These are phyloP conservation scores for Zasmidium angulare DNA, from an alignment of 2,329 filamentous ascomycete species.

Conservation along the genomic window DNA sequence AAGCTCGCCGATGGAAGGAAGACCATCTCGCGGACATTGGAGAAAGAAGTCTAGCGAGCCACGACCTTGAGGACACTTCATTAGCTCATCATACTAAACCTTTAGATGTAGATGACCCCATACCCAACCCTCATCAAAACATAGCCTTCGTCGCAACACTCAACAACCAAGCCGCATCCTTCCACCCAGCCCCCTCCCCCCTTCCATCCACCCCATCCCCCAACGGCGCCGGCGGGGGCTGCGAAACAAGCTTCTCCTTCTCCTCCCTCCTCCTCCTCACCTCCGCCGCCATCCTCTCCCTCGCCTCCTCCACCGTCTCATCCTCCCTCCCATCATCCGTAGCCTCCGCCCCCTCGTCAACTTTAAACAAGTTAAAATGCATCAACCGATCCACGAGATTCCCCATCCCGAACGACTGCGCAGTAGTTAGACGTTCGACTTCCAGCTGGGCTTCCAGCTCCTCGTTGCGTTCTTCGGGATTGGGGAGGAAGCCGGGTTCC, in stretches of 20 bases:
- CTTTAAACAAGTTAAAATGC: conserved; percentile 57
- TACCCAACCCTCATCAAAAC: conserved; percentile 19
- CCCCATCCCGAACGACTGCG: conserved; percentile 55
- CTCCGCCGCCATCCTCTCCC: conserved; percentile 35
- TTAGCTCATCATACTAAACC: neutral
- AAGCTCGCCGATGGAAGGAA: no score
- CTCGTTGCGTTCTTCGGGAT: conserved; percentile 33
- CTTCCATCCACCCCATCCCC: conserved; percentile 39
- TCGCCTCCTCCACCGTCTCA: conserved; percentile 33
- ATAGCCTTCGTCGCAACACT: conserved; percentile 52
- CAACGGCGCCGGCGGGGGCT: conserved; percentile 30
- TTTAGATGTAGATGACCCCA: neutral
- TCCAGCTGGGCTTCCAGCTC: conserved; percentile 46
- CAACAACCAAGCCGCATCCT: conserved; percentile 59
- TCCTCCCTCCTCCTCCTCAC: conserved; percentile 33
- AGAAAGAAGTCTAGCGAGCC: no score
- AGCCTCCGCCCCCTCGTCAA: conserved; percentile 51
- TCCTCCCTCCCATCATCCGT: conserved; percentile 31
- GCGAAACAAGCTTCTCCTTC: conserved; percentile 30
- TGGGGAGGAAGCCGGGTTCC: conserved; percentile 55
- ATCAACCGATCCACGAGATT: conserved; percentile 59
- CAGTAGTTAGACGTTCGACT: conserved; percentile 52
- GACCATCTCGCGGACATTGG: no score
- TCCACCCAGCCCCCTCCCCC: conserved; percentile 52
- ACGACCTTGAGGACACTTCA: no score